Evolutionary conservation across 306 rosid genomes (phyloP), one percentile per base, ranked within the genome.

Genomic region (Adenanthera pavonina): DNA sequence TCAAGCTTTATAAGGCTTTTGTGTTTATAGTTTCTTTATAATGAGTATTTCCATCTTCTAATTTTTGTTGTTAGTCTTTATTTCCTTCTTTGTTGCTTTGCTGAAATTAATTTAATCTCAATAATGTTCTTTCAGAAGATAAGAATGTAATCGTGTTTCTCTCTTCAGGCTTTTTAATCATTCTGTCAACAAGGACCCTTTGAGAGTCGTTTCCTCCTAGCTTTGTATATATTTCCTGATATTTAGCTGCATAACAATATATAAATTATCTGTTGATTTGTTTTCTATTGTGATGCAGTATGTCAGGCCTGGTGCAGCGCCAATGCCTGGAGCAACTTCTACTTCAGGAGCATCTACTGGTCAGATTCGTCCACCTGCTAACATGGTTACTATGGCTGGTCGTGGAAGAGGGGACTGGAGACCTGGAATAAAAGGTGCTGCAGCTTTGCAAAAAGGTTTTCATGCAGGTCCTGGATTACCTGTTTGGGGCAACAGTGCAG

Each of bases 401-500:
- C 94, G 98, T 78, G 99, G 97, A 66, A 89, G 99, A 85, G 98
- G 98, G 85, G 99, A 96, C 65, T 96, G 99, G 99, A 92, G 98
- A 89, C 97, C 86, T 72, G 98, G 94, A 83, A 53, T 88, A 17
- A 95, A 93, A 88, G 91, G 86, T 51, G 82, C 66, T 66, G 41
- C 83, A 79, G 87, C 84, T 16, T 78, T 85, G 89, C 98, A 92
- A 81, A 95, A 95, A 82, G 94, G 89, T 78, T 95, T 91, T 83
- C 94, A 90, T 85, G 83, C 92, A 40, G 92, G 97, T 78, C 82
- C 95, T 67, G 97, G 98, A 72, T 40, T 80, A 82, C 89, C 97
- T 69, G 86, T 79, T 62, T 95, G 99, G 99, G 92, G 94, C 53
- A 92, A 86, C 82, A 88, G 71, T 88, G 83, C 84, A 68, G 92